Conservation (phyloP, 257 asterid species). For the Craterostigma plantagineum region DNA sequence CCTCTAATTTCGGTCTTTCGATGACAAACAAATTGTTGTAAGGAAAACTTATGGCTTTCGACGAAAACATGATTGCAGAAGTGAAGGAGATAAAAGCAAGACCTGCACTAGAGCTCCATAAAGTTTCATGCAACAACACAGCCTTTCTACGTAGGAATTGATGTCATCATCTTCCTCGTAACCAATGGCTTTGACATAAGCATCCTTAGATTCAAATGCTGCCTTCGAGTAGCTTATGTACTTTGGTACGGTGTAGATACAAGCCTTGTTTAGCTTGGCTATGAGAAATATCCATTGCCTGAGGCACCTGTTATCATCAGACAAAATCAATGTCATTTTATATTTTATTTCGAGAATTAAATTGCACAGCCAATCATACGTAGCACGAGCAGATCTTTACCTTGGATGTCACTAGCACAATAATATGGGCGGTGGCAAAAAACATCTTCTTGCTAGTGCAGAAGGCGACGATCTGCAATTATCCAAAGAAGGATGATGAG, state of each 20-base stretch:
- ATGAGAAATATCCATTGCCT: conserved; percentile 63
- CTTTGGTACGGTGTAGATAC: conserved; percentile 86
- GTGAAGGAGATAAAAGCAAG: conserved; percentile 3
- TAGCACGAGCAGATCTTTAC: conserved; percentile 14
- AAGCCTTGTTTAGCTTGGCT: conserved; percentile 65
- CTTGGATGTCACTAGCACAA: conserved; percentile 59
- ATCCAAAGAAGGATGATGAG: conserved; percentile 9
- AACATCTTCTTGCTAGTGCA: conserved; percentile 31
- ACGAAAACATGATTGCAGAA: background rate
- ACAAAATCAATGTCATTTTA: too few species aligned
- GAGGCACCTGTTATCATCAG: conserved; percentile 54
- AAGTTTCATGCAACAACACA: conserved; percentile 54
- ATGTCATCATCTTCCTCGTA: conserved; percentile 41
- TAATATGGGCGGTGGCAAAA: conserved; percentile 46
- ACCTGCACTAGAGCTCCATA: conserved; percentile 97
- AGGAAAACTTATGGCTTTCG: background rate
- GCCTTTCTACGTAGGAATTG: conserved; percentile 28
- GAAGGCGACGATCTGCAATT: conserved; percentile 45
- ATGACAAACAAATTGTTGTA: conserved; percentile 5
- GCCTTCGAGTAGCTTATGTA: conserved; percentile 52
- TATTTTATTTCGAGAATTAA: too few species aligned
- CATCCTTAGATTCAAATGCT: conserved; percentile 32
- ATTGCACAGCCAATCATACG: background rate
- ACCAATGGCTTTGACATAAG: conserved; percentile 57
- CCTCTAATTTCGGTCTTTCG: conserved; percentile 52